Conservation (phyloP, 371 early-diverging fungal genomes). For the Mucor lusitanicus region DNA sequence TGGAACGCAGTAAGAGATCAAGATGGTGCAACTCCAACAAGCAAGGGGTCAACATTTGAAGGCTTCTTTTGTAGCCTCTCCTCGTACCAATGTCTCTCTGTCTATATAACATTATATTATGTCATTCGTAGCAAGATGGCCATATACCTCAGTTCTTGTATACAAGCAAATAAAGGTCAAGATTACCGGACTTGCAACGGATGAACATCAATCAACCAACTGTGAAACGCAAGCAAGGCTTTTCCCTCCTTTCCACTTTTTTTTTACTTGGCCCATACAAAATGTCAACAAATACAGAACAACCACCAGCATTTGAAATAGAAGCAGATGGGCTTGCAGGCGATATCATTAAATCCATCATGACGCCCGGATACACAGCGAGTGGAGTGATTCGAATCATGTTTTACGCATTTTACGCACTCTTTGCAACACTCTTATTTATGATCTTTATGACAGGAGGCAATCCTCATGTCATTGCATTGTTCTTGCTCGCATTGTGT, state of each 20-base stretch:
- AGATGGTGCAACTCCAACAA: too few relatives aligned
- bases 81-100: too few relatives aligned
- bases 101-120: too few relatives aligned
- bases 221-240: background rate
- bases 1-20: background rate
- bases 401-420: slow-evolving; percentile 58
- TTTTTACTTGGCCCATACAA: background rate
- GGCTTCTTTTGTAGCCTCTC: too few relatives aligned
- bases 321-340: slow-evolving; percentile 24
- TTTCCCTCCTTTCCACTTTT: background rate
- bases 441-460: slow-evolving; percentile 49
- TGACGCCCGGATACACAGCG: slow-evolving; percentile 65
- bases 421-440: slow-evolving; percentile 49
- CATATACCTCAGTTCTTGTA: too few relatives aligned
- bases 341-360: slow-evolving; percentile 52
- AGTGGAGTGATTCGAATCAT: slow-evolving; percentile 53
- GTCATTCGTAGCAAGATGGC: too few relatives aligned
- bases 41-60: too few relatives aligned
- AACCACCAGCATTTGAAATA: background rate
- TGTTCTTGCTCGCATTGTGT: slow-evolving; percentile 50
- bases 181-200: too few relatives aligned
- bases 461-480: slow-evolving; percentile 57
- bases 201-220: too few relatives aligned
- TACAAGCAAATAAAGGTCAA: too few relatives aligned
- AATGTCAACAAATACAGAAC: background rate